A percentile compares a stretch with the other conserved stretches of the same genome.
Conservation (phyloP, 257 asterid species). For the Fraxinus excelsior region DNA sequence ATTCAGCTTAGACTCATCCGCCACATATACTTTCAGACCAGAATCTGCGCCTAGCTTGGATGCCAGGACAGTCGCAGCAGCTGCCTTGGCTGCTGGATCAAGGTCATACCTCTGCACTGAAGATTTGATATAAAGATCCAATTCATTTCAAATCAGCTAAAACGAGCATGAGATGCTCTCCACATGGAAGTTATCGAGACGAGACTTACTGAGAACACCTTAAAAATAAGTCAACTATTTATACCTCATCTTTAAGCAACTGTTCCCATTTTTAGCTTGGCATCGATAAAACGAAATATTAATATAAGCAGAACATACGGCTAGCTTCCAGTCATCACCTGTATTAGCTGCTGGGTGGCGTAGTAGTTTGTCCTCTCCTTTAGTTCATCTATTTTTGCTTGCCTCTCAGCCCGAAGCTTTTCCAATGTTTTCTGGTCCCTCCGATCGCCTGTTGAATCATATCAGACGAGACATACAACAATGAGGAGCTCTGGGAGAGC, state of each 20-base stretch:
- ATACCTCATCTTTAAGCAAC: background rate
- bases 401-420: constrained; percentile 79
- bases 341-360: constrained; percentile 82
- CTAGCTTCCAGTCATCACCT: constrained; percentile 43
- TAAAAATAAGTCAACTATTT: background rate
- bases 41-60: constrained; percentile 77
- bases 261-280: background rate
- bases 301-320: constrained; percentile 5
- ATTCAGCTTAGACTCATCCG: constrained; percentile 47
- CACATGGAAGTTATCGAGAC: background rate
- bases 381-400: constrained; percentile 81
- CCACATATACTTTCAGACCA: constrained; percentile 60
- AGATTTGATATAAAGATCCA: constrained; percentile 32
- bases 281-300: background rate
- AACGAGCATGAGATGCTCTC: background rate
- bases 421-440: constrained; percentile 79
- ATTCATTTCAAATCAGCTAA: constrained; percentile 7
- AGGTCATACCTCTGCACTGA: constrained; percentile 70
- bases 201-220: background rate
- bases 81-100: constrained; percentile 87
- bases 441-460: constrained; percentile 52
- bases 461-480: background rate
- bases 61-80: constrained; percentile 80
- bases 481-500: background rate
- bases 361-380: constrained; percentile 93